phyloP scores from a whole-genome alignment of 106 monocot species.

The Dendrobium catenatum region DNA sequence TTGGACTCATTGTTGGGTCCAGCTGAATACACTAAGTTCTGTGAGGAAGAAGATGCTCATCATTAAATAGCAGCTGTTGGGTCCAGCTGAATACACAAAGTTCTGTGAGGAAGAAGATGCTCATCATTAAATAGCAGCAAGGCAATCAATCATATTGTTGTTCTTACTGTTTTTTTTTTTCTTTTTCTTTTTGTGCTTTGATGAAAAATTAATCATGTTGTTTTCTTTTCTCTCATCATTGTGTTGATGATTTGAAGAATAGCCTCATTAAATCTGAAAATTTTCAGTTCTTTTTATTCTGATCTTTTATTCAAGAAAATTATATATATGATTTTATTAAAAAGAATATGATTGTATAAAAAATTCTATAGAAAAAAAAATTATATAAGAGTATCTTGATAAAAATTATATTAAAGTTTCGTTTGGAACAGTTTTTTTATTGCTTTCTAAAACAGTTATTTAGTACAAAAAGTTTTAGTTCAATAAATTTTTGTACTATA shows the following conservation, averaged over 20 bases:
- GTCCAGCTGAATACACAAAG: slow-evolving; percentile 61
- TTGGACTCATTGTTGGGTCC: slow-evolving; percentile 61
- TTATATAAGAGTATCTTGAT: too few species aligned
- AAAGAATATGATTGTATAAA: too few species aligned
- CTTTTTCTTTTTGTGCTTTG: too few species aligned
- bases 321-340: too few species aligned
- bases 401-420: too few species aligned
- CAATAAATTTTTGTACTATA: too few species aligned
- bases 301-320: neutral
- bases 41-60: slow-evolving; percentile 76
- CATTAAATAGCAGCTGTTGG: slow-evolving; percentile 47
- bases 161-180: too few species aligned
- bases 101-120: slow-evolving; percentile 86
- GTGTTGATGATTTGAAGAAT: neutral
- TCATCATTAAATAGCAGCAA: neutral
- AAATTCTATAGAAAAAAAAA: too few species aligned
- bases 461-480: too few species aligned
- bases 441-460: too few species aligned
- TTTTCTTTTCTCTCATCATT: neutral
- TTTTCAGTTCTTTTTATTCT: neutral
- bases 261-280: neutral
- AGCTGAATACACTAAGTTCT: slow-evolving; percentile 62
- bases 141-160: neutral
- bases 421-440: too few species aligned
- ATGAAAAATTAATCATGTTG: neutral